Evolutionary conservation across 768 basidiomycete genomes (phyloP), one percentile per base, ranked within the genome.

Genomic region (Clitopilus passeckerianus): DNA sequence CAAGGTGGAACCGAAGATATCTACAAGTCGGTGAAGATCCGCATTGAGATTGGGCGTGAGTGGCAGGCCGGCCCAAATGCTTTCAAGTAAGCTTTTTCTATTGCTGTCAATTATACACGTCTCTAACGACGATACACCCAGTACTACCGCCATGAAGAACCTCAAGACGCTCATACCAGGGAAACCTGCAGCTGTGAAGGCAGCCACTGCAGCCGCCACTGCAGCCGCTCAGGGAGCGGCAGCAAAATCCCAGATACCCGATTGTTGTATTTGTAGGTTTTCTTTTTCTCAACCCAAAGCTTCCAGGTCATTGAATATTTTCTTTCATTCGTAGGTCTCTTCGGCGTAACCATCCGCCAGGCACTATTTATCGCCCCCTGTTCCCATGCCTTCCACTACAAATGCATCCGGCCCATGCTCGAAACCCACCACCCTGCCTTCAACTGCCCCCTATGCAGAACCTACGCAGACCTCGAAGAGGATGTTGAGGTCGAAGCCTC

Each of bases 341-440:
- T 96, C 77, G 76, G 86, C 22, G 94, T 98, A 0, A 90, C 93
- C 0, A 95, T 98, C 70, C 91, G 89, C 62, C 96, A 99, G 73
- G 91, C 94, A 0, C 85, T 98, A 53, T 98, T 99, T 78, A 95
- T 99, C 69, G 94, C 96, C 27, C 96, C 96, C 0, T 99, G 96
- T 74, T 95, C 93, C 0, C 96, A 99, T 72, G 88, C 94, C 0
- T 93, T 92, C 78, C 93, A 95, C 75, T 94, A 92, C 84, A 98
- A 98, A 73, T 98, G 96, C 71, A 95, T 99, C 60, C 85, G 94
- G 0, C 96, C 95, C 1, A 80, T 98, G 10, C 80, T 98, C 44
- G 84, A 91, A 64, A 74, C 82, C n/a, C 93, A 98, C 72, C 86
- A 95, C 65, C 93, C 95, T 0, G 90, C 91, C 6, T 99, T 98